phyloP scores from a whole-genome alignment of 2,329 filamentous ascomycete genomes.

The Trichoderma arundinaceum region DNA sequence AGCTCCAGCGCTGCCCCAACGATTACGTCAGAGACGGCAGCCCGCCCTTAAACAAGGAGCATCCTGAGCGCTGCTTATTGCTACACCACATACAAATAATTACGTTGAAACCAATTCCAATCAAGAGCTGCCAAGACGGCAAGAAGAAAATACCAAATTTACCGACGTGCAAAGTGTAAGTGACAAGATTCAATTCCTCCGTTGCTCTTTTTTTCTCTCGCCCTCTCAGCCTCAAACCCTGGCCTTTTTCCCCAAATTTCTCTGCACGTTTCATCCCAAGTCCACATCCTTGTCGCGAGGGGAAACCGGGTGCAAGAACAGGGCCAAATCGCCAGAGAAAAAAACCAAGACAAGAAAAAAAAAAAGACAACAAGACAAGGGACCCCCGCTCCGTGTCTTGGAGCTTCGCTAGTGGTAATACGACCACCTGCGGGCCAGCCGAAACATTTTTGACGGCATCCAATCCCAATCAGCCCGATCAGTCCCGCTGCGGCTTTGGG shows the following conservation, averaged over 20 bases:
- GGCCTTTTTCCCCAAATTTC: conserved; percentile 15
- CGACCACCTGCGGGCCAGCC: conserved; percentile 21
- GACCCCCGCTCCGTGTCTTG: conserved; percentile 14
- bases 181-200: conserved; percentile 8
- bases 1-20: conserved; percentile 12
- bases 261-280: conserved; percentile 24
- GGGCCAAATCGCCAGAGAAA: conserved; percentile 6
- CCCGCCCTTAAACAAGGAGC: conserved; percentile 6
- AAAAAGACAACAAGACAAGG: conserved; percentile 13
- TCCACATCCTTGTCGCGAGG: conserved; percentile 24
- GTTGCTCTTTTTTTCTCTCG: background rate
- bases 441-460: conserved; percentile 21
- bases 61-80: background rate
- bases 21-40: conserved; percentile 27
- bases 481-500: conserved; percentile 2
- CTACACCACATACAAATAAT: no score
- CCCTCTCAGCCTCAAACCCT: background rate
- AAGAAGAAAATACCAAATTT: background rate
- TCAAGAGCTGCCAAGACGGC: background rate
- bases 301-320: conserved; percentile 9
- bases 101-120: background rate
- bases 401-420: conserved; percentile 7
- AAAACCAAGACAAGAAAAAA: background rate
- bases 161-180: background rate
- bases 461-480: conserved; percentile 11